A percentile compares a stretch with the other conserved stretches of the same genome.
Conservation (phyloP, 108 stramenopile species). For the Parmales sp. region DNA sequence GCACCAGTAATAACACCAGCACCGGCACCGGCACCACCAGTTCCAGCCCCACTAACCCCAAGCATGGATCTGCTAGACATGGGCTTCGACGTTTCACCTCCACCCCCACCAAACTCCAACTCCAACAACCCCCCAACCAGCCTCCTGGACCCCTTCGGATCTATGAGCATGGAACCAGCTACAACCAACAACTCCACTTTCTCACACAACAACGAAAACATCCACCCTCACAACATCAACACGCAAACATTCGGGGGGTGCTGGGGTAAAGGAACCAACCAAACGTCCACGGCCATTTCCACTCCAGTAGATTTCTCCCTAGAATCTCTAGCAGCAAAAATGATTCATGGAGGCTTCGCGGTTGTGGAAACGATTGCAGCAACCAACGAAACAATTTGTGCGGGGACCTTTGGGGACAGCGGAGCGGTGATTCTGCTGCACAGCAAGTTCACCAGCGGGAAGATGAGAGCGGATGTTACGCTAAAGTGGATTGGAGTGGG, state of each 20-base stretch:
- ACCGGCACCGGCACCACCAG: constrained; percentile 27
- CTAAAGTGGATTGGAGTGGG: constrained; percentile 57
- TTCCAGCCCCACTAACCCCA: constrained; percentile 35
- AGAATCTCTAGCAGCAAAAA: constrained; percentile 42
- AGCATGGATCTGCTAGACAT: constrained; percentile 51
- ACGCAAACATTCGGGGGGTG: constrained; percentile 80
- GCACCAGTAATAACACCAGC: neutral
- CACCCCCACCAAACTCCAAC: constrained; percentile 20
- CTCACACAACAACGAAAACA: constrained; percentile 50
- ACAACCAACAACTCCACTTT: constrained; percentile 38
- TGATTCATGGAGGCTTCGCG: constrained; percentile 39
- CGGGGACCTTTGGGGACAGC: constrained; percentile 60
- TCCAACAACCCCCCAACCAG: constrained; percentile 32
- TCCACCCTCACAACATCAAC: constrained; percentile 68
- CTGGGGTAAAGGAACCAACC: constrained; percentile 66
- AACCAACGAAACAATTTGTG: constrained; percentile 76
- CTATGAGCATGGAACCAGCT: constrained; percentile 22
- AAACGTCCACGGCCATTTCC: constrained; percentile 39
- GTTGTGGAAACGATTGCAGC: constrained; percentile 73
- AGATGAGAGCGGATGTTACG: constrained; percentile 52
- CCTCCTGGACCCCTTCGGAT: constrained; percentile 30
- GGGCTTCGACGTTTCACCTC: constrained; percentile 32
- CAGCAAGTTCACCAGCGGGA: constrained; percentile 57
- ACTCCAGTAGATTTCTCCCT: constrained; percentile 32
- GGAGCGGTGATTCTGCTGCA: constrained; percentile 58